Evolutionary conservation across 306 rosid species (phyloP).

Genomic region (Vigna reflexopilosa): DNA sequence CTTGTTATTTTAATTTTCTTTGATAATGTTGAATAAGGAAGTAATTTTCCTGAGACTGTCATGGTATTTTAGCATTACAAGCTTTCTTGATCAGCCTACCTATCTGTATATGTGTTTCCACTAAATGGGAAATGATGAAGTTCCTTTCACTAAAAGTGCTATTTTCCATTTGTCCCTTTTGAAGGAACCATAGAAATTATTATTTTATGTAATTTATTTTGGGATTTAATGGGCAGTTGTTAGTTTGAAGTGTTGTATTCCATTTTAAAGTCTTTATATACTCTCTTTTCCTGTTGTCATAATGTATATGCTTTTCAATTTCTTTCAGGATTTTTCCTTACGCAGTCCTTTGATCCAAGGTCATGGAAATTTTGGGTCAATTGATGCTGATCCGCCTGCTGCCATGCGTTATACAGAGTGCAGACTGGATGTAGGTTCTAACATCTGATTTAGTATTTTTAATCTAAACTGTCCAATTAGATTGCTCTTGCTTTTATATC

Average conservation of each 20-base stretch:
- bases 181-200: not conserved
- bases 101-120: not conserved
- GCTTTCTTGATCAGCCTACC: slow-evolving; percentile 8
- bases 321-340: slow-evolving; percentile 84
- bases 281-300: not conserved
- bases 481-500: slow-evolving; percentile 32
- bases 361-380: slow-evolving; percentile 98
- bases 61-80: not conserved
- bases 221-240: not conserved
- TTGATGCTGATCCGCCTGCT: slow-evolving; percentile 99
- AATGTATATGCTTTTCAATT: slow-evolving; percentile 11
- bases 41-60: not conserved
- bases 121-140: not conserved
- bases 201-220: slow-evolving; percentile 17
- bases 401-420: slow-evolving; percentile 99
- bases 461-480: slow-evolving; percentile 26
- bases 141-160: not conserved
- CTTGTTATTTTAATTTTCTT: not conserved
- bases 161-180: not conserved
- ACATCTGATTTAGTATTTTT: slow-evolving; percentile 3
- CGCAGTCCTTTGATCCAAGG: slow-evolving; percentile 89
- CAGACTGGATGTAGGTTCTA: slow-evolving; percentile 79
- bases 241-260: slow-evolving; percentile 9
- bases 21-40: slow-evolving; percentile 23
- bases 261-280: not conserved